Base-by-base conservation (phyloP, 768 basidiomycete species). In the Mycena kentingensis region DNA sequence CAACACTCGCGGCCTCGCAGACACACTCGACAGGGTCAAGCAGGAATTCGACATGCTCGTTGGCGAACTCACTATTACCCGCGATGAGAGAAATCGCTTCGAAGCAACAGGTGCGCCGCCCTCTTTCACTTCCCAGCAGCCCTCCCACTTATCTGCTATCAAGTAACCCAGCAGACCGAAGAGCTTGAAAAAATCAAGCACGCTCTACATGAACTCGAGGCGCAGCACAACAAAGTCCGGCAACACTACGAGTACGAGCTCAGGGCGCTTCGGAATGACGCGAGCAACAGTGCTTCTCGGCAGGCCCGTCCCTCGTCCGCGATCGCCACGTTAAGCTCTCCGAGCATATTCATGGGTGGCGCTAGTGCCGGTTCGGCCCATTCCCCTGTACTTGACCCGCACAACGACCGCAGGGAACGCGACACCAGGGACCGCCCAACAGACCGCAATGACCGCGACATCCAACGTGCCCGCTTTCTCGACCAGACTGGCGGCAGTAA, bases 1-100 rank as follows among this genome's bases (percentile, higher is more conserved):
- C 50, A 59, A 41, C 34, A 41, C 53, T 0, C 45, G 57, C 11
- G 57, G 21, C n/a, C 49, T 59, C 31, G 6, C 50, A 11, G 57
- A 59, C 3, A 59, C 57, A 5, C 53, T 59, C 19, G 57, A 59
- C 31, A 44, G 53, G 21, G 50, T 59, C 21, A 59, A 59, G 50
- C 49, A 51, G 27, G 57, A 59, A 32, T 59, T 59, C 21, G 57
- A 59, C 0, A 37, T 55, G 4, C 52, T 59, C 1, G 57, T 47
- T 19, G 46, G 41, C 36, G 57, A 59, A 12, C 19, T 59, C 7
- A 52, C 39, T 19, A 55, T 55, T 21, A 43, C 57, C 37, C 49
- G 57, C 32, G 53, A 59, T 37, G 53, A 59, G 35, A 31, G 57
- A 13, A 53, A 59, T 35, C 22, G 57, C 28, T 59, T 51, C 37